Evolutionary conservation across 257 asterid species (phyloP), one percentile per base, ranked within the genome.

Genomic region (Solanum neorickii): DNA sequence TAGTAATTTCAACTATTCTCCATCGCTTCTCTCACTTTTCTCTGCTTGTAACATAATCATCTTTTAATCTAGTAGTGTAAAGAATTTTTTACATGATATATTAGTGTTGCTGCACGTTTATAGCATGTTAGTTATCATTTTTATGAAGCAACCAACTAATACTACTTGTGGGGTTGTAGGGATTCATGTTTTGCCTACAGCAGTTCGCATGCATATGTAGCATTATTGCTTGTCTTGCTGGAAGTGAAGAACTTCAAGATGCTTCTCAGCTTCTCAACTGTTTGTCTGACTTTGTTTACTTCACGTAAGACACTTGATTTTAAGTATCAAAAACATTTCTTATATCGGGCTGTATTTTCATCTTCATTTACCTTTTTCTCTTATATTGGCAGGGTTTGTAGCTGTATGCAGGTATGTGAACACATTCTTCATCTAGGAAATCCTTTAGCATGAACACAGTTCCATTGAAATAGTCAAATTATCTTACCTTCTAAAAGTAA

Each of bases 361-460:
- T 62, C 27, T 82, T 89, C 60, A 37, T 42, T 68, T 31, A 47
- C 20, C 37, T 23, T 78, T 78, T 60, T 66, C n/a, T 46, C 68
- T 86, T 85, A 68, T 27, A 42, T 83, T 76, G 62, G 76, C 92
- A 92, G 94, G 82, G 92, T 92, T 82, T 92, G 93, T 86, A 89
- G 92, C 74, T 92, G 94, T 86, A 91, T 92, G 93, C 92, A 92
- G 94, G 94, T 89, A 88, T 46, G 87, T 21, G 46, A 68, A 27
- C 18, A 9, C 44, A 80, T 80, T 29, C 29, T 80, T 47, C 16
- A 47, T 80, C 85, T 80, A 13, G 42, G 10, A 27, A 27, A 78
- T 78, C 42, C 12, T 80, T 25, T 47, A 18, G 85, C n/a, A 44
- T 25, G 84, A 46, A 25, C 60, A 78, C 27, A 9, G 42, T 80